phyloP scores from a whole-genome alignment of 2,329 filamentous ascomycete species.

The Botrytis fragariae region DNA sequence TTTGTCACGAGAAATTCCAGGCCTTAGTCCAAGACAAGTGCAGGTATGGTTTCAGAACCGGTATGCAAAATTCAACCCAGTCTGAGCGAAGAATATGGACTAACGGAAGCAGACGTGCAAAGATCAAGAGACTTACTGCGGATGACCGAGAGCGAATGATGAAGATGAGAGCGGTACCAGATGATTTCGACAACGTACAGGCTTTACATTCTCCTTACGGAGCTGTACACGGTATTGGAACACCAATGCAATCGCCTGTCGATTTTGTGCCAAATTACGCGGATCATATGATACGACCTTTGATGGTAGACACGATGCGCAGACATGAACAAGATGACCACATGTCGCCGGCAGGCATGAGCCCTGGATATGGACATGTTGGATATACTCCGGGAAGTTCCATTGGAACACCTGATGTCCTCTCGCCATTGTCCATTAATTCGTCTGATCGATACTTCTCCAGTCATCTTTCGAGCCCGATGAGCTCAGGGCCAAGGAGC shows the following conservation, averaged over 20 bases:
- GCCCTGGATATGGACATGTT: constrained; percentile 64
- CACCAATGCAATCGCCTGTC: constrained; percentile 38
- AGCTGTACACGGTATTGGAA: constrained; percentile 43
- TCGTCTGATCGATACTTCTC: constrained; percentile 55
- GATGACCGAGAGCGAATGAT: constrained; percentile 70
- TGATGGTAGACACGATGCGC: constrained; percentile 67
- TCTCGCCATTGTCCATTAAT: constrained; percentile 56
- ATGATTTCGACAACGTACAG: constrained; percentile 69
- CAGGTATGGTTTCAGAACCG: constrained; percentile 99
- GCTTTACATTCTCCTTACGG: constrained; percentile 67
- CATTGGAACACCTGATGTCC: constrained; percentile 52
- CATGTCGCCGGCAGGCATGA: constrained; percentile 64
- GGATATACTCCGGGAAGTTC: constrained; percentile 57
- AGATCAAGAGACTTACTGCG: constrained; percentile 68
- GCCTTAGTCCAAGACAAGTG: constrained; percentile 85
- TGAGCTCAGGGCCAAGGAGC: constrained; percentile 49
- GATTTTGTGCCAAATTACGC: constrained; percentile 48
- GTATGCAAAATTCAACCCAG: constrained; percentile 50
- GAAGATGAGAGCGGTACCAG: constrained; percentile 68
- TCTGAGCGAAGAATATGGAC: not conserved
- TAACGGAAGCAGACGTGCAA: constrained; percentile 55
- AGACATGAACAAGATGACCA: constrained; percentile 63
- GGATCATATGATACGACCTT: constrained; percentile 56
- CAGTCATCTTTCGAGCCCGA: constrained; percentile 47
- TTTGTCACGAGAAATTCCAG: constrained; percentile 85